phyloP scores from a whole-genome alignment of 352 stramenopile species.

The Globisporangium cederbergense region DNA sequence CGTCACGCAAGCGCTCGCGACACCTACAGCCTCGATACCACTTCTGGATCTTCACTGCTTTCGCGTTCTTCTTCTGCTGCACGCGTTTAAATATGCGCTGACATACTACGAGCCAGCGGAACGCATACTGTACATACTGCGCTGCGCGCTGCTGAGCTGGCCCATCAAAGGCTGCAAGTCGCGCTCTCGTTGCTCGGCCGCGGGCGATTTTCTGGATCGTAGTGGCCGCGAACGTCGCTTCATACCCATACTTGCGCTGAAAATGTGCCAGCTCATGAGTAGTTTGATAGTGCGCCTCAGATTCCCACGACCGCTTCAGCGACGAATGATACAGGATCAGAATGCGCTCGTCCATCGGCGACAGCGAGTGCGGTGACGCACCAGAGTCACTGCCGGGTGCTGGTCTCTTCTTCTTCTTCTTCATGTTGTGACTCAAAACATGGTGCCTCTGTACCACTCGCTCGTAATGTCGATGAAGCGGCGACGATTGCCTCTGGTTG shows the following conservation, averaged over 20 bases:
- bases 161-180: slow-evolving; percentile 35
- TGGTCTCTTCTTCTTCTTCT: not conserved
- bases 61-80: slow-evolving; percentile 19
- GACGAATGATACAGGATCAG: slow-evolving; percentile 63
- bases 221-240: slow-evolving; percentile 54
- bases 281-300: not conserved
- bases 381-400: not conserved
- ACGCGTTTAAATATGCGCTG: slow-evolving; percentile 25
- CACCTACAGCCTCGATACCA: slow-evolving; percentile 40
- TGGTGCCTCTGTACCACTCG: too few species aligned
- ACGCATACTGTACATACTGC: slow-evolving; percentile 33
- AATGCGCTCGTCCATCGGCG: slow-evolving; percentile 51
- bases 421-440: not conserved
- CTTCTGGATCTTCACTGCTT: slow-evolving; percentile 33
- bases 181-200: slow-evolving; percentile 28
- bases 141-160: slow-evolving; percentile 35
- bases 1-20: slow-evolving; percentile 25
- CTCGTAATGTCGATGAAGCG: not conserved
- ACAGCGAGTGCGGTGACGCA: slow-evolving; percentile 13
- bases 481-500: not conserved
- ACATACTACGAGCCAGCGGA: slow-evolving; percentile 22
- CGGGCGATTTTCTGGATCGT: slow-evolving; percentile 55
- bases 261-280: not conserved
- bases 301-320: slow-evolving; percentile 30
- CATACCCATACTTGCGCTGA: slow-evolving; percentile 29